These are phyloP conservation scores for Cyathus striatus DNA, from an alignment of 768 basidiomycete genomes.

Conservation along the genomic window DNA sequence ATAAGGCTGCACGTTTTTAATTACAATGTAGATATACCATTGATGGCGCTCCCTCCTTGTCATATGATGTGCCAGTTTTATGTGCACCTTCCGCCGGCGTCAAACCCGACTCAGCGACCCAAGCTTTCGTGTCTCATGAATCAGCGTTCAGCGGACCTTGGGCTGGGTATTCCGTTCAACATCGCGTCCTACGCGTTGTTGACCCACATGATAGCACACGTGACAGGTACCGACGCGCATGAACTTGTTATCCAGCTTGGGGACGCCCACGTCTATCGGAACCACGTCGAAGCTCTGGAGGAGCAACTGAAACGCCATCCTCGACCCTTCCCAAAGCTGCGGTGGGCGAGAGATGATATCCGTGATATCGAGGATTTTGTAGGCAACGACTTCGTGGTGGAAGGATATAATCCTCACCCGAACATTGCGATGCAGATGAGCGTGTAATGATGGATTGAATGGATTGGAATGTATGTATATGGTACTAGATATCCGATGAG, in stretches of 20 bases:
- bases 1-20: not conserved
- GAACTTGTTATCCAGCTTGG: constrained; percentile 96
- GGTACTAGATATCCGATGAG: too few species aligned
- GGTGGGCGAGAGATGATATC: constrained; percentile 62
- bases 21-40: constrained; percentile 68
- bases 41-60: constrained; percentile 97
- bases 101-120: constrained; percentile 46
- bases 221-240: constrained; percentile 81
- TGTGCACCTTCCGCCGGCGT: constrained; percentile 74
- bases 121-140: constrained; percentile 94
- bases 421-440: constrained; percentile 96
- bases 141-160: constrained; percentile 95
- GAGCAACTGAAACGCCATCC: constrained; percentile 78
- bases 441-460: constrained; percentile 42
- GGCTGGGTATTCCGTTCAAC: constrained; percentile 97
- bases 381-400: constrained; percentile 77
- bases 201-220: constrained; percentile 95
- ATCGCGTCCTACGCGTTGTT: constrained; percentile 98
- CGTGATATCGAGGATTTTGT: constrained; percentile 76
- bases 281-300: constrained; percentile 86
- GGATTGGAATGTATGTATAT: too few species aligned
- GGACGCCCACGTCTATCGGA: constrained; percentile 93
- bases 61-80: constrained; percentile 99
- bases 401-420: constrained; percentile 82
- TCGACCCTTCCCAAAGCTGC: constrained; percentile 75